Base-by-base conservation (phyloP, 192 early-diverging fungal species). In the Linnemannia elongata region DNA sequence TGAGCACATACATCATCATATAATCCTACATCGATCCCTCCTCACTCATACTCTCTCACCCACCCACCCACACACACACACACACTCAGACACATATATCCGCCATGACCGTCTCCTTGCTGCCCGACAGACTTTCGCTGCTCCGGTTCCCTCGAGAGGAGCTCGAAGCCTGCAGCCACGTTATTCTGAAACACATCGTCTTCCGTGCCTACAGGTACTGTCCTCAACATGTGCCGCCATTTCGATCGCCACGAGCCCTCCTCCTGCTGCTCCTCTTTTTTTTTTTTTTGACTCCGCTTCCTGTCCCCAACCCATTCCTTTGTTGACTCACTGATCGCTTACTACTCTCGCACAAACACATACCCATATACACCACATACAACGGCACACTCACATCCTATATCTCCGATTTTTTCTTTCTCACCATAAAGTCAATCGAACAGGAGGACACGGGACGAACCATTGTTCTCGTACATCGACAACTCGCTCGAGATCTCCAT, bases 401-500 rank as follows among this genome's bases (percentile, higher is more conserved):
- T 74, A 44, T n/a, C 24, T 52, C 12, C 74, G 6, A 75, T 24
- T 68, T 76, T n/a, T 41, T 15, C 41, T 60, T 44, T 76, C 60
- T n/a, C 8, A 27, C 30, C 39, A 20, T 3, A 49, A 47, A 76
- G 77, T 38, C 82, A 79, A 60, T 75, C 77, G 10, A 66, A 63
- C 72, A 47, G 76, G n/a, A 55, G 70, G 49, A 69, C 52, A 7
- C 39, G 49, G 7, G 73, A 79, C 42, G 89, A 89, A 15, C 83
- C 88, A 24, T 91, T 95, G 77, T 95, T 95, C 76, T 91, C 89
- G 24, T 93, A 90, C 83, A 95, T 94, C 24, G 94, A 95, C 73
- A 95, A 95, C 84, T 88, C 93, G 7, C 90, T 93, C 71, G 94
- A 95, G 74, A 91, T 95, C 0, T 94, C 94, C 20, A 93, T 95